Conservation (phyloP, 2,329 filamentous ascomycete species). For the Trichoderma sp. region DNA sequence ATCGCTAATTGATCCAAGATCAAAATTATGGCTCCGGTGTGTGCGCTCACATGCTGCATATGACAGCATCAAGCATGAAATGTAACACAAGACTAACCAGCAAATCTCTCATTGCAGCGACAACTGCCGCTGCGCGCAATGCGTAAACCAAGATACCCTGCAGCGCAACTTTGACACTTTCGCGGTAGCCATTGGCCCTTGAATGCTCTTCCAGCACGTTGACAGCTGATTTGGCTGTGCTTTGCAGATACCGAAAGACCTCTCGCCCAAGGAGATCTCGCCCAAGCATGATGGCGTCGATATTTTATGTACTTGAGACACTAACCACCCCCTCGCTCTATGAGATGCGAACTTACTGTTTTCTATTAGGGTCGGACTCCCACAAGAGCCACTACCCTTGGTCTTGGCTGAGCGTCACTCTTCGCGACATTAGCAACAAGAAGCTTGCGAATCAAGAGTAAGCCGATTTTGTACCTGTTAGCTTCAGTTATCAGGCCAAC, state of each 20-base stretch:
- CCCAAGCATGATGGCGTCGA: constrained; percentile 39
- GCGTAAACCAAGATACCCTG: constrained; percentile 49
- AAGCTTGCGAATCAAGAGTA: constrained; percentile 33
- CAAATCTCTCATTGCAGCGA: constrained; percentile 39
- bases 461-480: not conserved
- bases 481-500: not conserved
- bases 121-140: constrained; percentile 49
- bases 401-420: constrained; percentile 48
- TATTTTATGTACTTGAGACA: constrained; percentile 40
- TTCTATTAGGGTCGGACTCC: constrained; percentile 64
- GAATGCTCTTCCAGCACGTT: too few relatives aligned
- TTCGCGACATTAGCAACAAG: constrained; percentile 42
- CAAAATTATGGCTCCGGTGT: constrained; percentile 35
- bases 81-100: not conserved
- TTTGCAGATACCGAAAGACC: constrained; percentile 40
- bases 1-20: constrained; percentile 18
- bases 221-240: not conserved
- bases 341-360: not conserved
- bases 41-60: constrained; percentile 9
- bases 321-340: not conserved
- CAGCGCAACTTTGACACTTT: constrained; percentile 50
- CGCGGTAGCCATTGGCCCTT: constrained; percentile 35
- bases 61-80: constrained; percentile 4
- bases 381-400: constrained; percentile 71
- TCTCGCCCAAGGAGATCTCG: constrained; percentile 38